phyloP scores from a whole-genome alignment of 2,329 filamentous ascomycete species.

The Aspergillus brunneoviolaceus region DNA sequence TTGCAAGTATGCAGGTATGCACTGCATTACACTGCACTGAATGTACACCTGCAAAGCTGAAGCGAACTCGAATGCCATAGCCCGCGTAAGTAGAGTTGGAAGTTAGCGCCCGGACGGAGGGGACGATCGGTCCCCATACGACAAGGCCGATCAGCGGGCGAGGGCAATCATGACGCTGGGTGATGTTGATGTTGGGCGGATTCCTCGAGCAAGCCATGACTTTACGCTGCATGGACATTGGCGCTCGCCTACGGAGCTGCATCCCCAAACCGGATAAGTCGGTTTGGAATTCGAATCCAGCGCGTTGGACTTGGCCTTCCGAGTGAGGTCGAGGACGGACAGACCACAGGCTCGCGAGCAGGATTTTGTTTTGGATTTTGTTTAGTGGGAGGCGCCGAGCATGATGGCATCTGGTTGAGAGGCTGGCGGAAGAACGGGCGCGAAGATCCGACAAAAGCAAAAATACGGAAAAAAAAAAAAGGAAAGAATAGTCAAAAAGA shows the following conservation, averaged over 20 bases:
- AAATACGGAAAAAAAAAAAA: background rate
- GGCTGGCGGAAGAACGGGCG: background rate
- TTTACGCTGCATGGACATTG: background rate
- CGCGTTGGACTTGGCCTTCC: background rate
- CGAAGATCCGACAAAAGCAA: background rate
- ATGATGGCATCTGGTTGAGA: background rate
- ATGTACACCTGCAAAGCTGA: background rate
- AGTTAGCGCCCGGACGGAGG: no score
- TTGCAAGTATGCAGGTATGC: background rate
- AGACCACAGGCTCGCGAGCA: background rate
- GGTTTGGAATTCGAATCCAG: background rate
- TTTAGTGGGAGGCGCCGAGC: background rate
- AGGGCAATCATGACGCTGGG: background rate
- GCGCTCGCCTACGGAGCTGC: background rate
- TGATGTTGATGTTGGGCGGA: background rate
- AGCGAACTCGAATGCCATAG: no score
- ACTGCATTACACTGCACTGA: background rate
- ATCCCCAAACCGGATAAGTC: background rate
- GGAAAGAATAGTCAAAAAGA: background rate
- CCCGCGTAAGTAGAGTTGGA: no score
- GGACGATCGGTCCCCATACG: no score
- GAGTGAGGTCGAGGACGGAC: background rate
- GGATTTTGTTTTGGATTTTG: background rate
- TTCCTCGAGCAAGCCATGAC: background rate
- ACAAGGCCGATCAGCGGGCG: no score